A percentile compares a stretch with the other conserved stretches of the same genome.
Conservation (phyloP, 1,139 yeast species). For the Nakaseomyces bracarensis region DNA sequence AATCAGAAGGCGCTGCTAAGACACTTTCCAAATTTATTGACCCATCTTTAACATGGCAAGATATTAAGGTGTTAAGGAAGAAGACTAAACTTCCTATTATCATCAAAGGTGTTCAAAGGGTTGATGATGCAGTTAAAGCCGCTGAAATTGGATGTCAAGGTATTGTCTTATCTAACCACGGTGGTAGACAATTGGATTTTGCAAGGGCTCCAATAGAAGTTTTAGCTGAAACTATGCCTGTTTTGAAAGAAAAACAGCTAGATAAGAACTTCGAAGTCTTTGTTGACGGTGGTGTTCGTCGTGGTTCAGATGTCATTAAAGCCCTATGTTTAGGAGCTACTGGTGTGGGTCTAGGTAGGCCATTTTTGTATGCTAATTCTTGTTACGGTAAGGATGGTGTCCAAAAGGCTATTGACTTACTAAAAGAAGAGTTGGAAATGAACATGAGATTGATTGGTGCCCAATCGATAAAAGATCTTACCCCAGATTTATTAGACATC, state of each 20-base stretch:
- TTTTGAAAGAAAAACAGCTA: constrained; percentile 44
- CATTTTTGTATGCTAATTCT: constrained; percentile 63
- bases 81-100: constrained; percentile 43
- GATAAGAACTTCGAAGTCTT: constrained; percentile 39
- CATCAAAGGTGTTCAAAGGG: constrained; percentile 64
- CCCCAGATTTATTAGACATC: constrained; percentile 46
- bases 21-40: constrained; percentile 83
- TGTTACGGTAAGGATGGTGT: constrained; percentile 77
- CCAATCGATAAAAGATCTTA: constrained; percentile 52
- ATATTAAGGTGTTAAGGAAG: constrained; percentile 37
- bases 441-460: constrained; percentile 85
- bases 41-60: constrained; percentile 53
- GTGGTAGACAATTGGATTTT: constrained; percentile 66
- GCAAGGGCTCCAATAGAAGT: constrained; percentile 62
- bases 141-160: constrained; percentile 64
- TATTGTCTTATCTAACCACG: constrained; percentile 66
- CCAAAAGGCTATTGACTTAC: constrained; percentile 60
- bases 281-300: constrained; percentile 51
- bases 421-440: constrained; percentile 78
- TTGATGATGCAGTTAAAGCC: constrained; percentile 59
- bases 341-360: constrained; percentile 70
- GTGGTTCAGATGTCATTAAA: constrained; percentile 60
- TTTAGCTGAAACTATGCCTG: constrained; percentile 54
- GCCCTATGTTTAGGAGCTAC: constrained; percentile 67
- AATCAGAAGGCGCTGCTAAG: constrained; percentile 73